Base-by-base conservation (phyloP, 768 basidiomycete species). In the Boletales sp. region DNA sequence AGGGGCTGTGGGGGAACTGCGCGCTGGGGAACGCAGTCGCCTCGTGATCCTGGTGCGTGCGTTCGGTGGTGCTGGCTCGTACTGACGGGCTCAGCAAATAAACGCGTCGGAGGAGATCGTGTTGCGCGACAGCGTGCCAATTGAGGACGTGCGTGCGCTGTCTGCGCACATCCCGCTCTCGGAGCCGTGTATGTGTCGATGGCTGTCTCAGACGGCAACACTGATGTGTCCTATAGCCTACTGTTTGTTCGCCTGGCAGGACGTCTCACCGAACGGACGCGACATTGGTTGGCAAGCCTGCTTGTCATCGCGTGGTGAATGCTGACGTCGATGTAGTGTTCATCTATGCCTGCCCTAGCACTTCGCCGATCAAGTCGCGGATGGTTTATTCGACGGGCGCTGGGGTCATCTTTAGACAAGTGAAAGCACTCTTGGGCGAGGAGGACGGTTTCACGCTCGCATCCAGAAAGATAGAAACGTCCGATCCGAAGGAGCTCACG, bases 351-450 rank as follows among this genome's bases (percentile, higher is more conserved):
- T 98, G 94, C 65, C 94, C 94, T 0, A 78, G 84, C 4, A 61
- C 69, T 13, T 90, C 88, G 7, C 87, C 89, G 1, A 77, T 96
- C 70, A 91, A 90, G 61, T 75, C 84, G 53, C 80, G 93, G 39
- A 94, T 98, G 90, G 64, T 96, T 33, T 95, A 94, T 69, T 90
- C 92, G 0, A 84, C 86, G 2, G 84, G 82, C 9, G 80, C 80
- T 11, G 58, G 74, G 10, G 66, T 78, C 17, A 75, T 86, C 8
- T 85, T 80, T 59, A 73, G 75, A 44, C 70, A 78, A 8, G 82
- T 79, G 31, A 83, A 83, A 53, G 70, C 67, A 5, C 61, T 85
- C 2, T 73, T 81, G 53, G 69, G 69, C 44, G 75, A 69, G 13
- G 70, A 68, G 44, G 70, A 73, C 15, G 71, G 70, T 25, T 69